Evolutionary conservation across 2,329 filamentous ascomycete species (phyloP).

Genomic region (Nemania sp.): DNA sequence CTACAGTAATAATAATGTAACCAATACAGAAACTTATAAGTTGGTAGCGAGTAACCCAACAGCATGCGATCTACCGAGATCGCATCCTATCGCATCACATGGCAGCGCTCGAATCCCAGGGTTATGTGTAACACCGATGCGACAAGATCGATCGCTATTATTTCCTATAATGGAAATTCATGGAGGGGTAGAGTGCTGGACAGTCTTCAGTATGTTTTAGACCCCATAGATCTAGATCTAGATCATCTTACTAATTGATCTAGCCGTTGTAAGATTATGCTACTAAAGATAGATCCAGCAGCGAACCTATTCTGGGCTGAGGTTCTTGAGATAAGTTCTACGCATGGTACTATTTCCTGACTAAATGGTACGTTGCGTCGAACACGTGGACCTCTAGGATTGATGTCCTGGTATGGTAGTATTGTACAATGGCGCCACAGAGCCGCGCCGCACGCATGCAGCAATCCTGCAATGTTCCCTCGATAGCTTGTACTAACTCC

Average conservation of each 20-base stretch:
- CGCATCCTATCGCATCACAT: too few relatives aligned
- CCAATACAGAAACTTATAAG: too few relatives aligned
- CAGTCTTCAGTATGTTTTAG: too few relatives aligned
- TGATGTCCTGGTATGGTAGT: not conserved
- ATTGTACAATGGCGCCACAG: not conserved
- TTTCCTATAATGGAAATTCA: too few relatives aligned
- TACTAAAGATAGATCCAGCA: not conserved
- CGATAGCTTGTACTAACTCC: not conserved
- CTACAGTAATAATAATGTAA: too few relatives aligned
- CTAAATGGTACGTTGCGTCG: conserved; percentile 8
- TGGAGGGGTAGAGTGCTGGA: too few relatives aligned
- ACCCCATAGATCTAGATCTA: conserved; percentile 1
- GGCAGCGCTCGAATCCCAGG: too few relatives aligned
- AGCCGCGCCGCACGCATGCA: conserved; percentile 10
- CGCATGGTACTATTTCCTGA: not conserved
- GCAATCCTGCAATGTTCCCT: not conserved
- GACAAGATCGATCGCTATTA: too few relatives aligned
- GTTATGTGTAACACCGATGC: too few relatives aligned
- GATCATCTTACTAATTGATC: not conserved
- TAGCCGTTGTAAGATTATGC: conserved; percentile 6
- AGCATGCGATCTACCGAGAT: too few relatives aligned
- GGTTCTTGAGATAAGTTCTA: not conserved
- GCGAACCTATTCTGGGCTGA: not conserved
- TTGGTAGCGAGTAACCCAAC: too few relatives aligned
- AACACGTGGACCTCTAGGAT: conserved; percentile 6